phyloP scores from a whole-genome alignment of 2,329 filamentous ascomycete genomes.

The Scedosporium minutisporum region DNA sequence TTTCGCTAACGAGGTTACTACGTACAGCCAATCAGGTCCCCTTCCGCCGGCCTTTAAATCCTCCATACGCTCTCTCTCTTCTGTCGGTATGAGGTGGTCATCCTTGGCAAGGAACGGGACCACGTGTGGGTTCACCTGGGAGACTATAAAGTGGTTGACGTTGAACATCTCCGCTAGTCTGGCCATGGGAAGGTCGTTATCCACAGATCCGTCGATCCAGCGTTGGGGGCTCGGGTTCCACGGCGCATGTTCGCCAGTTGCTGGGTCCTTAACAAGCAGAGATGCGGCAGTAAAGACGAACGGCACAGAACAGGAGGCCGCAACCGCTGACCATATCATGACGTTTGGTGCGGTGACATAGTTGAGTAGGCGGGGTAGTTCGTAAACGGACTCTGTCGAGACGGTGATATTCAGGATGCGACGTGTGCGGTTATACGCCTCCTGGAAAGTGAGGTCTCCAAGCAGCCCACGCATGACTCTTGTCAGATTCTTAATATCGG shows the following conservation, averaged over 20 bases:
- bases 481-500: slow-evolving; percentile 73
- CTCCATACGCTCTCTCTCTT: not conserved
- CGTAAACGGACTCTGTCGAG: slow-evolving; percentile 77
- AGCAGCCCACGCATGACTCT: slow-evolving; percentile 73
- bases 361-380: slow-evolving; percentile 78
- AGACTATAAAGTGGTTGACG: slow-evolving; percentile 96
- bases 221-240: slow-evolving; percentile 81
- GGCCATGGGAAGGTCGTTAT: slow-evolving; percentile 88
- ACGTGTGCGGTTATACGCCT: slow-evolving; percentile 89
- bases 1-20: slow-evolving; percentile 62
- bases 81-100: slow-evolving; percentile 41
- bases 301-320: slow-evolving; percentile 90
- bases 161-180: slow-evolving; percentile 92
- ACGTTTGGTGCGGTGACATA: slow-evolving; percentile 92
- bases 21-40: slow-evolving; percentile 51
- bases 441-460: slow-evolving; percentile 87
- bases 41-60: slow-evolving; percentile 20
- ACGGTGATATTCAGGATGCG: slow-evolving; percentile 91
- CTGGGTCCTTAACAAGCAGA: slow-evolving; percentile 74
- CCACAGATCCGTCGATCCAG: slow-evolving; percentile 92
- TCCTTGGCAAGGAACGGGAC: slow-evolving; percentile 75
- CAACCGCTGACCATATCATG: slow-evolving; percentile 91
- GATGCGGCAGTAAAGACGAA: slow-evolving; percentile 72
- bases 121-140: slow-evolving; percentile 91
- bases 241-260: slow-evolving; percentile 64